Evolutionary conservation across 345 rosid species (phyloP), one percentile per base, ranked within the genome.

Genomic region (Noccaea caerulescens): DNA sequence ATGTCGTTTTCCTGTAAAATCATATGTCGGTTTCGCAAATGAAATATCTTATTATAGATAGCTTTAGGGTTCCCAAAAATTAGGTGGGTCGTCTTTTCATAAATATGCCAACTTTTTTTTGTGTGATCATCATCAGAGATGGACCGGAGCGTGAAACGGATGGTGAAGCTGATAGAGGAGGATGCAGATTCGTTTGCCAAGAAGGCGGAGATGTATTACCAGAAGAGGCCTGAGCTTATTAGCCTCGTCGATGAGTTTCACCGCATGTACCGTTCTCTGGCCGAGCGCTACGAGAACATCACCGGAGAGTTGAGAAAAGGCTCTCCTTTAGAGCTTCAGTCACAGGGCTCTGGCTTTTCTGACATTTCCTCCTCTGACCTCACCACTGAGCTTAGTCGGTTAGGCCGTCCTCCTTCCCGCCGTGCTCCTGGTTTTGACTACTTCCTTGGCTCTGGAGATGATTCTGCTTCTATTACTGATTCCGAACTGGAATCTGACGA

Each of bases 371-470:
- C 75, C 64, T 59, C 75, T 61, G 92, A 79, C 14, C 65, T 78
- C n/a, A 68, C 77, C 23, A 60, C 84, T 7, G 96, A 86, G 73
- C 63, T 74, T 50, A 68, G 82, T 33, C 83, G 74, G 80, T 70
- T 71, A 72, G 70, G 66, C 46, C 86, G 82, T 39, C 83, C 76
- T 20, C 83, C 81, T 76, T 81, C 87, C 3, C 82, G 79, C 4
- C 86, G 82, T 65, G 88, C 88, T 77, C 88, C 87, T 54, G 93
- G 88, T 65, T 86, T 88, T 55, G 83, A 83, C 23, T 77, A 80
- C 80, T 88, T 88, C 60, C 85, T 80, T 43, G 93, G 96, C 61
- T 76, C 87, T 43, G 86, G 80, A 65, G 88, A 89, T 76, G 93
- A 87, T 46, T 84, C 84, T 13, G 84, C 87, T 63, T 86, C 87